Evolutionary conservation across 768 basidiomycete species (phyloP).

Genomic region (Clitopilus passeckerianus): DNA sequence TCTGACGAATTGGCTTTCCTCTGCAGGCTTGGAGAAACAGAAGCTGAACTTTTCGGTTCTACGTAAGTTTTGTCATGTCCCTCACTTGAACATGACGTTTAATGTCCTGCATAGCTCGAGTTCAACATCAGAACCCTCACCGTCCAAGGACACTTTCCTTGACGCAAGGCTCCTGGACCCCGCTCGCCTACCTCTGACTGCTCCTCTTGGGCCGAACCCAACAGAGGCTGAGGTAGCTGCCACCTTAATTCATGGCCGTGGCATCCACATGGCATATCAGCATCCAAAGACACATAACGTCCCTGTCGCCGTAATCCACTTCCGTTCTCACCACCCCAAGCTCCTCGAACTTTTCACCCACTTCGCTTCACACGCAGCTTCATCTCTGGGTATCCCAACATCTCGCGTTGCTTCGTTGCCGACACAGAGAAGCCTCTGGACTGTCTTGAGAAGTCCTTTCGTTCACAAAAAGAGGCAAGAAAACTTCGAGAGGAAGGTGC

Average conservation of each 20-base stretch:
- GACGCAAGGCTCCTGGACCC: constrained; percentile 9
- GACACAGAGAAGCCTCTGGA: constrained; percentile 75
- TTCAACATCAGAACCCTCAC: neutral
- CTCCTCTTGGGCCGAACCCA: constrained; percentile 7
- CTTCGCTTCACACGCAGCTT: constrained; percentile 80
- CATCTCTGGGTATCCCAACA: constrained; percentile 78
- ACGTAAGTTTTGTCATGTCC: neutral
- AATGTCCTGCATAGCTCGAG: neutral
- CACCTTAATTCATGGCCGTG: constrained; percentile 58
- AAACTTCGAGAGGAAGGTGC: constrained; percentile 84
- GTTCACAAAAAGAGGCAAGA: constrained; percentile 93
- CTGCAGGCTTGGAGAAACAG: constrained; percentile 12
- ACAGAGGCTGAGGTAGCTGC: constrained; percentile 47
- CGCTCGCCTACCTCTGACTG: constrained; percentile 7
- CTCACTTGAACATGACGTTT: neutral
- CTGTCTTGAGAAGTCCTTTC: constrained; percentile 82
- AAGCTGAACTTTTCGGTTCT: constrained; percentile 11
- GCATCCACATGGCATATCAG: constrained; percentile 44
- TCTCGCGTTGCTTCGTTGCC: constrained; percentile 65
- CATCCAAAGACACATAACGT: constrained; percentile 62
- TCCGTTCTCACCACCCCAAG: constrained; percentile 68
- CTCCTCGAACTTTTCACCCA: constrained; percentile 77
- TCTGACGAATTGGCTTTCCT: neutral
- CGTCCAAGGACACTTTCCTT: neutral
- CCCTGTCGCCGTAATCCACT: constrained; percentile 78